phyloP scores from a whole-genome alignment of 2,329 filamentous ascomycete genomes.

The Ophiocordyceps sinensis region DNA sequence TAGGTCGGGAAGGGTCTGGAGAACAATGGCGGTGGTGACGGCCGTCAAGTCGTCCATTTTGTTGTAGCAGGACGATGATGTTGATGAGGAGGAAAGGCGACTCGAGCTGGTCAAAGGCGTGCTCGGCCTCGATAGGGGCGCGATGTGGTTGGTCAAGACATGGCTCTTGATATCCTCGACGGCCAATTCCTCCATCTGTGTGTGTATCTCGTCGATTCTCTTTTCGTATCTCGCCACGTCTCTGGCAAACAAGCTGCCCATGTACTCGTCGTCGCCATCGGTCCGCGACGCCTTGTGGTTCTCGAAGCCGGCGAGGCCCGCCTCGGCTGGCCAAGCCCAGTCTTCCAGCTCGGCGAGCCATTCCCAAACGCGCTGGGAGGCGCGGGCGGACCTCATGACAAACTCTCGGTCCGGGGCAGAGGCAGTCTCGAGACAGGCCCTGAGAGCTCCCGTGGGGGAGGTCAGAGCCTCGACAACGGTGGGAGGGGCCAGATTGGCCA shows the following conservation, averaged over 20 bases:
- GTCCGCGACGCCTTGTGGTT: constrained; percentile 26
- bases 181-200: constrained; percentile 53
- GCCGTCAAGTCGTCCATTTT: constrained; percentile 82
- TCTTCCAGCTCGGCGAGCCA: constrained; percentile 59
- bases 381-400: constrained; percentile 53
- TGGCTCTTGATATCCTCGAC: constrained; percentile 83
- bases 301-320: constrained; percentile 40
- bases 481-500: constrained; percentile 45
- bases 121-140: constrained; percentile 29
- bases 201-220: constrained; percentile 59
- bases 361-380: constrained; percentile 54
- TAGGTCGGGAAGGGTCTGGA: constrained; percentile 76
- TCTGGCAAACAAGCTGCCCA: constrained; percentile 54
- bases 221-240: constrained; percentile 55
- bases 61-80: constrained; percentile 40
- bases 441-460: constrained; percentile 35
- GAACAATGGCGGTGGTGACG: constrained; percentile 75
- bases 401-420: constrained; percentile 55
- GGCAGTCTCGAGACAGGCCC: constrained; percentile 45
- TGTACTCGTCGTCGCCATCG: constrained; percentile 26
- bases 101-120: constrained; percentile 19
- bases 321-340: constrained; percentile 41
- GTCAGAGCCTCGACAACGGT: constrained; percentile 46
- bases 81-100: constrained; percentile 25
- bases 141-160: constrained; percentile 67